Evolutionary conservation across 1,284 basidiomycete genomes (phyloP).

Genomic region (Grifola frondosa): DNA sequence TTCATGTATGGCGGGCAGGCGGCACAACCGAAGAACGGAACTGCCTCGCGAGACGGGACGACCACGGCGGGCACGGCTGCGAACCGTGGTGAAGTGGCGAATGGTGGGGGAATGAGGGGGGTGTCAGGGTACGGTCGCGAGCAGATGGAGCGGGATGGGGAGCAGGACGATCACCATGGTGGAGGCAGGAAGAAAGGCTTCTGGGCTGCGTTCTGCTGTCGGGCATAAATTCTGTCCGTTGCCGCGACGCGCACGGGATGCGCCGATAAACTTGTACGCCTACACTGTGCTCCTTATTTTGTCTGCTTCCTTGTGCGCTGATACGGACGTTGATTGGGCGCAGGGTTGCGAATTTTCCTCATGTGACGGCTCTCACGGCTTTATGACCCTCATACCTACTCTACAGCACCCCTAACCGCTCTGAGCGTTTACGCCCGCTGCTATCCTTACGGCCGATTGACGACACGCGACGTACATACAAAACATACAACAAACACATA

Average conservation of each 20-base stretch:
- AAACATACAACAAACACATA: constrained; percentile 18
- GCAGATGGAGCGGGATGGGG: constrained; percentile 52
- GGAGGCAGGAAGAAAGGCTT: constrained; percentile 48
- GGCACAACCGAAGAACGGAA: constrained; percentile 45
- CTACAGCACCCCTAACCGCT: constrained; percentile 12
- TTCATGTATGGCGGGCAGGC: constrained; percentile 55
- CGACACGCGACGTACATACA: constrained; percentile 16
- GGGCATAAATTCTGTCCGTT: constrained; percentile 43
- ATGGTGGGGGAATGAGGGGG: constrained; percentile 56
- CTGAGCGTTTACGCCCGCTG: constrained; percentile 12
- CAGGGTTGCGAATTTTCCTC: constrained; percentile 20
- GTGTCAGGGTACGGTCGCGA: constrained; percentile 54
- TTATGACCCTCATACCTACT: constrained; percentile 19
- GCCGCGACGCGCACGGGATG: constrained; percentile 23
- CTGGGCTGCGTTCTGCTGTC: constrained; percentile 71
- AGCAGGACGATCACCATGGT: constrained; percentile 54
- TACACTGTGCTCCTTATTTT: too few relatives aligned
- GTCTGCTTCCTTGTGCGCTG: too few relatives aligned
- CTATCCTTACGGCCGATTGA: constrained; percentile 14
- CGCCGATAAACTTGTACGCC: constrained; percentile 23
- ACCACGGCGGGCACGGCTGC: constrained; percentile 22
- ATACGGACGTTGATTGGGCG: too few relatives aligned
- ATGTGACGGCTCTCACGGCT: constrained; percentile 24
- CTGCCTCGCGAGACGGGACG: constrained; percentile 29
- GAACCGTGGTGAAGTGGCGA: constrained; percentile 19